Base-by-base conservation (phyloP, 345 rosid genomes). In the Turritis glabra region DNA sequence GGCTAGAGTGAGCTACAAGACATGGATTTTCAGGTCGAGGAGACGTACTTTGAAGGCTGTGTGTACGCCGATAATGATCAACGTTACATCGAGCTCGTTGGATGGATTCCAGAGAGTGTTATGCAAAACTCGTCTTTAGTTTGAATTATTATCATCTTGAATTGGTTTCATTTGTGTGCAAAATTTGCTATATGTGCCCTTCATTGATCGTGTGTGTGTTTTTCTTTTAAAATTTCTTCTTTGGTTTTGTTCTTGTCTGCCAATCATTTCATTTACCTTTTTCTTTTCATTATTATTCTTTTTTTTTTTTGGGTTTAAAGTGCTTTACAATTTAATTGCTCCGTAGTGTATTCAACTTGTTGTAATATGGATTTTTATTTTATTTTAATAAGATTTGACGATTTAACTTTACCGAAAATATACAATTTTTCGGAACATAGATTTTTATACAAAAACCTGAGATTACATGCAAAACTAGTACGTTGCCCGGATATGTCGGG, bases 1-100 rank as follows among this genome's bases (percentile, higher is more conserved):
- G 71, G 89, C 97, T 50, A 88, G 71, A 74, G 81, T 87, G 67
- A 78, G 97, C 79, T 84, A 82, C 37, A 89, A 87, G 86, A 84
- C 88, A 1, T 92, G 97, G 52, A 53, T 27, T 2, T 84, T 83
- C 80, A 78, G 89, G 83, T 67, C 88, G 1, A 58, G 67, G 57
- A 84, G 82, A 78, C 80, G 80, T 51, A 85, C 83, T 2, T 73
- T 86, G 6, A 84, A 68, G 77, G 59, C 90, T 17, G 47, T 65
- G 3, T 91, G 95, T 71, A 64, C 83, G 15, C 83, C 89, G 1
- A 80, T 91, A 43, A 60, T 73, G 27, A 75, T 80, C 46, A 82
- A 77, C 27, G 88, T 87, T 55, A 72, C 69, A 7, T 1, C 58
- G 8, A 46, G 81, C 14, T 70, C 82, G 56, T 71, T 82, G 7